Conservation (phyloP, 257 asterid genomes). For the Mentha longifolia region DNA sequence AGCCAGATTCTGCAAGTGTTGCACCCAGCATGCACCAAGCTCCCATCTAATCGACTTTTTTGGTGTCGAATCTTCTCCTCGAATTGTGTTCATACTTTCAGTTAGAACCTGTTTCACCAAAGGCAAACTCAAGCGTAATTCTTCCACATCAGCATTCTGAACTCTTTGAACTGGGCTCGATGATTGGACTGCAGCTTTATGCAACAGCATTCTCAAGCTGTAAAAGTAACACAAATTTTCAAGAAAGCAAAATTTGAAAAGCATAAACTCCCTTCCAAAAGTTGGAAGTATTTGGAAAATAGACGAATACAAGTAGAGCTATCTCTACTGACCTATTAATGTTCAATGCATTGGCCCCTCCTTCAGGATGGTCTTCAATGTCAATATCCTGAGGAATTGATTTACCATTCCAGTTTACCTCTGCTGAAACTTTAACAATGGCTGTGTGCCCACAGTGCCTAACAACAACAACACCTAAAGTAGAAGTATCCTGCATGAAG, state of each 20-base stretch:
- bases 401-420: constrained; percentile 55
- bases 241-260: constrained; percentile 13
- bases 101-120: constrained; percentile 63
- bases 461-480: constrained; percentile 74
- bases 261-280: background rate
- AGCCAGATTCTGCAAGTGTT: constrained; percentile 71
- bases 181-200: constrained; percentile 59
- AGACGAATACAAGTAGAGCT: constrained; percentile 21
- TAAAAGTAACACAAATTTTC: constrained; percentile 15
- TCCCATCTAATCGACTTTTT: constrained; percentile 74
- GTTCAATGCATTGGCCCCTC: constrained; percentile 83
- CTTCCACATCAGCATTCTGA: constrained; percentile 59
- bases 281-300: constrained; percentile 16
- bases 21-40: constrained; percentile 90
- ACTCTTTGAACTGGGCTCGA: constrained; percentile 60
- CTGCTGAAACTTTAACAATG: constrained; percentile 63
- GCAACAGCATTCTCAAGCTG: constrained; percentile 84
- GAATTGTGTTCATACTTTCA: constrained; percentile 60
- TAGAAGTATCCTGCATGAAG: constrained; percentile 65
- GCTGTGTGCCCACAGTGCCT: constrained; percentile 73
- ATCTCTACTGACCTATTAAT: constrained; percentile 60
- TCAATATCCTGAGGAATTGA: constrained; percentile 61
- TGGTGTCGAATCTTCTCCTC: constrained; percentile 51
- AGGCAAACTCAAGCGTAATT: constrained; percentile 41
- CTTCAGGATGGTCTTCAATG: constrained; percentile 74